A percentile compares a stretch with the other conserved stretches of the same genome.
Conservation (phyloP, 345 rosid genomes). For the Schrenkiella parvula region DNA sequence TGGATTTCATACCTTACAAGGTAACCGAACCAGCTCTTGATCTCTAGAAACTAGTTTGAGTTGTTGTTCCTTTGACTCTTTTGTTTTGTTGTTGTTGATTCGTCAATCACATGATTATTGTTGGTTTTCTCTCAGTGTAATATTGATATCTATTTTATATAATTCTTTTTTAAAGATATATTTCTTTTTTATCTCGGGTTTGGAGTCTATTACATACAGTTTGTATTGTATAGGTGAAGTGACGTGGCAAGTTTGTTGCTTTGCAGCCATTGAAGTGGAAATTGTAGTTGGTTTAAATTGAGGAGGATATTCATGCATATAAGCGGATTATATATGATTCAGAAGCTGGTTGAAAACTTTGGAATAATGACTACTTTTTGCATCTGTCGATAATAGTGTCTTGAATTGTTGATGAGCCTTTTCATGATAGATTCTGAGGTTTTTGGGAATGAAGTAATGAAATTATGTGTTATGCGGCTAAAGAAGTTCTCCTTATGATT, state of each 20-base stretch:
- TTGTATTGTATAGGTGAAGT: conserved; percentile 1
- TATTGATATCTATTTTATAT: not conserved
- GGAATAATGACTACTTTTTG: not conserved
- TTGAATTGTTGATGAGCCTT: not conserved
- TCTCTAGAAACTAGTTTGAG: not conserved
- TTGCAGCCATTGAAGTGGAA: not conserved
- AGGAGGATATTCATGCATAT: not conserved
- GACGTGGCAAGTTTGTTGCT: conserved; percentile 19
- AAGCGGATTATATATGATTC: not conserved
- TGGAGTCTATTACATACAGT: not conserved
- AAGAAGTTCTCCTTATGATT: not conserved
- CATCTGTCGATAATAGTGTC: not conserved
- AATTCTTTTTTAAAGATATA: not conserved
- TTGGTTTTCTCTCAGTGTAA: not conserved
- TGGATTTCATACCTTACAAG: conserved; percentile 74
- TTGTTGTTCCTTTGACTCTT: not conserved
- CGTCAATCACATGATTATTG: not conserved
- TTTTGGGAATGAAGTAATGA: too few relatives aligned
- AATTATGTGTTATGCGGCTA: not conserved
- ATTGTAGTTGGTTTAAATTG: not conserved
- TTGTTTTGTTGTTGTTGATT: not conserved
- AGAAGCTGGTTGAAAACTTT: not conserved
- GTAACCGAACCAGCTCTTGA: conserved; percentile 32
- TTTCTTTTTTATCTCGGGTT: not conserved
- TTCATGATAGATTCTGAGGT: not conserved